These are phyloP conservation scores for Fusarium guadeloupense DNA, from an alignment of 2,329 filamentous ascomycete species.

Conservation along the genomic window DNA sequence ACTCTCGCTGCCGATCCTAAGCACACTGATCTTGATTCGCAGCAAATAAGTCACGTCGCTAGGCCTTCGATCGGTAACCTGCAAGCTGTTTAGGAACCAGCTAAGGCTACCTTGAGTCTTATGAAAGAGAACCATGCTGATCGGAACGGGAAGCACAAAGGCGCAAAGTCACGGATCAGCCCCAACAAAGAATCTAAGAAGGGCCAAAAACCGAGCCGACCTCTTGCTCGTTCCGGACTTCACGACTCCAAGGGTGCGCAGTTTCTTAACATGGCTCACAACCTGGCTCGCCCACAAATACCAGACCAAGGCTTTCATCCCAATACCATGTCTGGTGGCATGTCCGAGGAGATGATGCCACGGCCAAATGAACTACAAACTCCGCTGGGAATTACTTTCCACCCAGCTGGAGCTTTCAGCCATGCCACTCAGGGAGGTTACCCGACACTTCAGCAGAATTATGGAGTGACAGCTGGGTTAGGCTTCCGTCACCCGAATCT, in stretches of 20 bases:
- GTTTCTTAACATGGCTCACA: background rate
- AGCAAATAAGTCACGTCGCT: background rate
- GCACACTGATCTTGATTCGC: background rate
- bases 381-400: constrained; percentile 9
- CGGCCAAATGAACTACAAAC: background rate
- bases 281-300: background rate
- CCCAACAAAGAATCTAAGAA: constrained; percentile 9
- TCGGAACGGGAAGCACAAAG: constrained; percentile 4
- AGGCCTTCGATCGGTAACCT: constrained; percentile 13
- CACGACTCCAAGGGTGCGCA: constrained; percentile 1
- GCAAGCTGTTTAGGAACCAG: constrained; percentile 39
- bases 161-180: background rate
- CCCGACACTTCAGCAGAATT: background rate
- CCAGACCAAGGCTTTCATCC: background rate
- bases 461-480: background rate
- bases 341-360: background rate
- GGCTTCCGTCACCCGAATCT: constrained; percentile 8
- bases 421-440: background rate
- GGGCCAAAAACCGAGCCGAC: constrained; percentile 1
- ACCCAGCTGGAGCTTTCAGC: background rate
- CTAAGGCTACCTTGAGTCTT: constrained; percentile 13
- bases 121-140: constrained; percentile 2
- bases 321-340: background rate
- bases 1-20: constrained; percentile 15
- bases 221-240: background rate